A percentile compares a stretch with the other conserved stretches of the same genome.
Conservation (phyloP, 306 rosid species). For the Pyrus bretschneideri region DNA sequence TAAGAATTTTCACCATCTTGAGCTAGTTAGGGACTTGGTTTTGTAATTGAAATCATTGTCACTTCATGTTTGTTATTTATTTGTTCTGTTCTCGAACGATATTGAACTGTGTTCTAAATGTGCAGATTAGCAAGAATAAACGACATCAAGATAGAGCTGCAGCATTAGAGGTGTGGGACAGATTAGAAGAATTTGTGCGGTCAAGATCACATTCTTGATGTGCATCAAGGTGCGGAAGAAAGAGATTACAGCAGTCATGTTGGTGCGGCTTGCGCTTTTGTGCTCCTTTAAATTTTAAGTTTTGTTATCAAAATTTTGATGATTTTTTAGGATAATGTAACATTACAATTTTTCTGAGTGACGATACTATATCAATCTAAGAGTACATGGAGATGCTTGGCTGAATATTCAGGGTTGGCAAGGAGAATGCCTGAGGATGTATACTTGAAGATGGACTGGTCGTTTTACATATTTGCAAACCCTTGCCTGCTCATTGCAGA, state of each 20-base stretch:
- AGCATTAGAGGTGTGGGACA: constrained; percentile 98
- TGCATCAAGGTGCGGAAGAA: background rate
- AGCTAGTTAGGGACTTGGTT: background rate
- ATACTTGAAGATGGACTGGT: background rate
- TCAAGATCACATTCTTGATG: constrained; percentile 86
- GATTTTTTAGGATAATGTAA: background rate
- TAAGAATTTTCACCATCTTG: constrained; percentile 19
- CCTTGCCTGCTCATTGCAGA: background rate
- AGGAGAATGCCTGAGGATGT: background rate
- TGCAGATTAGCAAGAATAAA: constrained; percentile 94
- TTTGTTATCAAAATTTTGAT: background rate
- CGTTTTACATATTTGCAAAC: background rate
- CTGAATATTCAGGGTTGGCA: background rate
- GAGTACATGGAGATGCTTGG: background rate
- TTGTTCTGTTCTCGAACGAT: background rate
- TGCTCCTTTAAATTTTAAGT: background rate
- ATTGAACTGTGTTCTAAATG: constrained; percentile 2
- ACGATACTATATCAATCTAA: background rate
- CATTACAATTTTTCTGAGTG: background rate
- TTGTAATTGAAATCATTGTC: background rate
- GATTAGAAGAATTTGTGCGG: constrained; percentile 86
- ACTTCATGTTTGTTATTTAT: background rate
- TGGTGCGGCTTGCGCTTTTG: constrained; percentile 1
- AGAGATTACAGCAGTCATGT: constrained; percentile 6
- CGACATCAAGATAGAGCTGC: constrained; percentile 98